Evolutionary conservation across 2,329 filamentous ascomycete species (phyloP).

Genomic region (Rhynchosporium agropyri): DNA sequence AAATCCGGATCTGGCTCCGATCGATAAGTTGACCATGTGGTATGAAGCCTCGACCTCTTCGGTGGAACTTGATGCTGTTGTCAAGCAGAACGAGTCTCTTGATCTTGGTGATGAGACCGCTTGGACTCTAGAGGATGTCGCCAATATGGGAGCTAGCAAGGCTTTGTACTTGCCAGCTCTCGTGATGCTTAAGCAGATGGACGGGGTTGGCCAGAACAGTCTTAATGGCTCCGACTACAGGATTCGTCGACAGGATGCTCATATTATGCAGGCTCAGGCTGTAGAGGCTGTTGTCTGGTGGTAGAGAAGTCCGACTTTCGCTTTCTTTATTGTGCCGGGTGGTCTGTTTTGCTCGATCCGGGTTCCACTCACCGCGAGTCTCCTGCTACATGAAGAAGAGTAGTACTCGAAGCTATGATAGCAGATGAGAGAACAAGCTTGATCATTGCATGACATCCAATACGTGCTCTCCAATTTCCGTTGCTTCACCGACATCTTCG

Average conservation of each 20-base stretch:
- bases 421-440: too few species aligned
- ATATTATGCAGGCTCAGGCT: slow-evolving; percentile 2
- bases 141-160: slow-evolving; percentile 20
- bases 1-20: background rate
- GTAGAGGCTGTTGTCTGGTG: background rate
- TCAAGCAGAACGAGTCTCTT: slow-evolving; percentile 30
- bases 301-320: background rate
- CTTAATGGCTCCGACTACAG: slow-evolving; percentile 16
- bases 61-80: slow-evolving; percentile 15
- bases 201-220: slow-evolving; percentile 28
- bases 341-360: too few species aligned
- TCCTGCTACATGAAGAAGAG: too few species aligned
- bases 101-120: slow-evolving; percentile 32
- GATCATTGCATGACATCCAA: too few species aligned
- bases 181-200: slow-evolving; percentile 34
- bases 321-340: background rate
- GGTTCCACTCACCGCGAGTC: too few species aligned
- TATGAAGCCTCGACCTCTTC: slow-evolving; percentile 30
- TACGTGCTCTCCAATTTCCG: too few species aligned
- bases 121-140: slow-evolving; percentile 25
- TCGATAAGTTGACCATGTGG: slow-evolving; percentile 24
- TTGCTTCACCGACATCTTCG: background rate
- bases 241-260: background rate
- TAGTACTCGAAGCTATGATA: too few species aligned
- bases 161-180: slow-evolving; percentile 29